Evolutionary conservation across 2,329 filamentous ascomycete genomes (phyloP).

Genomic region (Neofusicoccum parvum): DNA sequence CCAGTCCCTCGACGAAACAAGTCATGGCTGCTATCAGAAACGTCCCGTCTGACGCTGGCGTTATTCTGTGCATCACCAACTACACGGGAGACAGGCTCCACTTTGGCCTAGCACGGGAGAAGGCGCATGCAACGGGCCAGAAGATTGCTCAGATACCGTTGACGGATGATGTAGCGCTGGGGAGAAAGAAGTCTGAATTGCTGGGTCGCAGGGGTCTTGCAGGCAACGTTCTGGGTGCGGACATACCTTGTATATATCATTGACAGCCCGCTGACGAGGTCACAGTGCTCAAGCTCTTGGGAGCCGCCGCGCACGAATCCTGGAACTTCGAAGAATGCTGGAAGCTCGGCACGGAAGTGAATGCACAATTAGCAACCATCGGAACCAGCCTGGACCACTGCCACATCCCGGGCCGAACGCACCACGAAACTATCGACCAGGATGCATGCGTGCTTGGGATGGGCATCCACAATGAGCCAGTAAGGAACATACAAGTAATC

Average conservation of each 20-base stretch:
- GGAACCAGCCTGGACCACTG: conserved; percentile 56
- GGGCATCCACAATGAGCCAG: conserved; percentile 57
- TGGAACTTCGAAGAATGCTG: conserved; percentile 50
- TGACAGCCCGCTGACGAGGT: conserved; percentile 20
- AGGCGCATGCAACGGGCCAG: conserved; percentile 47
- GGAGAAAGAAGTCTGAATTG: conserved; percentile 51
- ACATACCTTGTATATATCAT: not conserved
- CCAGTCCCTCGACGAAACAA: conserved; percentile 51
- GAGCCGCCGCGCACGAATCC: conserved; percentile 47
- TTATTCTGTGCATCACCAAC: conserved; percentile 53
- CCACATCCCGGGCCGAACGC: conserved; percentile 54
- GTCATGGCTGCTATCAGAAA: conserved; percentile 52
- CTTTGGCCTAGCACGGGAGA: conserved; percentile 52
- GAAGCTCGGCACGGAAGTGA: conserved; percentile 48
- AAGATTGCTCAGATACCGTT: conserved; percentile 52
- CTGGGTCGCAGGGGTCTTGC: conserved; percentile 54
- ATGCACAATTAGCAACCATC: conserved; percentile 52
- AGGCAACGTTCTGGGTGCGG: conserved; percentile 42
- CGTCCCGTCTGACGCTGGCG: conserved; percentile 48
- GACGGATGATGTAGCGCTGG: conserved; percentile 53
- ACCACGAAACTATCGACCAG: conserved; percentile 51
- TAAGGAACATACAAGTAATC: conserved; percentile 25
- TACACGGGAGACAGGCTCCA: conserved; percentile 55
- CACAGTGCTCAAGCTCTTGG: conserved; percentile 50
- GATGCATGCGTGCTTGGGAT: conserved; percentile 46